Conservation (phyloP, 75 land plant genomes). For the Ceratopteris richardii region DNA sequence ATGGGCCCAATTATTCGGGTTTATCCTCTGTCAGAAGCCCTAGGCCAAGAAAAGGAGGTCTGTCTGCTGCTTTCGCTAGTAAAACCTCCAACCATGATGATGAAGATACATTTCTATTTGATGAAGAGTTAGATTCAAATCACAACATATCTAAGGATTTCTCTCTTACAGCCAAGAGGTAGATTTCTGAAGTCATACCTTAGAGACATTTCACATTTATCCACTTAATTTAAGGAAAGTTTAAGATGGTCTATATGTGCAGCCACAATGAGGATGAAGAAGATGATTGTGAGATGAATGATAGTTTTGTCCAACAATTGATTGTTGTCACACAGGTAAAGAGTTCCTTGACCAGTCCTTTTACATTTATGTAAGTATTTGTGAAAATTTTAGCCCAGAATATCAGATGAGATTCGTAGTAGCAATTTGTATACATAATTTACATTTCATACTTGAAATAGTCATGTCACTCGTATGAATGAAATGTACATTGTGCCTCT, state of each 20-base stretch:
- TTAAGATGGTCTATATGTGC: too few species aligned
- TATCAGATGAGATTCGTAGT: too few species aligned
- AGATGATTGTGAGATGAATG: conserved; percentile 70
- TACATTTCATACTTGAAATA: too few species aligned
- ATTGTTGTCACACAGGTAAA: conserved; percentile 92
- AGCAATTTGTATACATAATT: too few species aligned
- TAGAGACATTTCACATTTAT: conserved; percentile 5
- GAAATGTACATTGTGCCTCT: too few species aligned
- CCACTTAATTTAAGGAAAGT: neutral
- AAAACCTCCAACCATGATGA: conserved; percentile 19
- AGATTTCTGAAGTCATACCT: neutral
- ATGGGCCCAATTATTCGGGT: neutral
- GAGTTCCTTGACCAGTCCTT: neutral
- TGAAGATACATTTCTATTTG: conserved; percentile 65
- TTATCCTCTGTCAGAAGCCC: conserved; percentile 14
- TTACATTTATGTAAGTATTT: too few species aligned
- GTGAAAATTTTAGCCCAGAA: too few species aligned
- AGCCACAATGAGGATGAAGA: conserved; percentile 73
- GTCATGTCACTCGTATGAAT: too few species aligned
- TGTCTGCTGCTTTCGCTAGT: conserved; percentile 46
- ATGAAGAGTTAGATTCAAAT: conserved; percentile 85
- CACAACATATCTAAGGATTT: conserved; percentile 1
- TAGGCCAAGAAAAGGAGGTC: conserved; percentile 25
- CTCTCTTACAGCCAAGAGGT: conserved; percentile 3
- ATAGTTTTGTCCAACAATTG: conserved; percentile 64